Percentiles rank a stretch among this genome's conserved stretches.
phyloP scores from a whole-genome alignment of 106 monocot genomes.

The Phalaenopsis aphrodite region DNA sequence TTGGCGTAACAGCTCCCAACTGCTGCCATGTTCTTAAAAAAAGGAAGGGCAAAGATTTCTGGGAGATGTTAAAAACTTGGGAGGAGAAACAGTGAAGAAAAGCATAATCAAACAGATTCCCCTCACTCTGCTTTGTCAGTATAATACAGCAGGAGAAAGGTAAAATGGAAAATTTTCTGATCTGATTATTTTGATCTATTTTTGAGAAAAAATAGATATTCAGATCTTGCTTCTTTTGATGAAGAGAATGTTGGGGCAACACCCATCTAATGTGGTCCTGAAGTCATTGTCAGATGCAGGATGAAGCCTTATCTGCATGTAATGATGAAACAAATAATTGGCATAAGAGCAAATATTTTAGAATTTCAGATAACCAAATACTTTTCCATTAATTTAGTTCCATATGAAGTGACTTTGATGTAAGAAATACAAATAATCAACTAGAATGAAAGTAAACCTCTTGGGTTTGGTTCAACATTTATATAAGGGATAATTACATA shows the following conservation, averaged over 20 bases:
- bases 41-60: constrained; percentile 5
- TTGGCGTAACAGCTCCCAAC: constrained; percentile 35
- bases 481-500: no score
- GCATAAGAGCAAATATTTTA: not conserved
- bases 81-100: constrained; percentile 26
- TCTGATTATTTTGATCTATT: not conserved
- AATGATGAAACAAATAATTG: not conserved
- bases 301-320: constrained; percentile 37
- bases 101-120: not conserved
- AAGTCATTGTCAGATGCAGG: constrained; percentile 14
- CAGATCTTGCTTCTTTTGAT: constrained; percentile 24
- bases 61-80: constrained; percentile 41
- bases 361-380: not conserved
- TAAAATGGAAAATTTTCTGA: not conserved
- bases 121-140: not conserved
- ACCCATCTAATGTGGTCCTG: constrained; percentile 7
- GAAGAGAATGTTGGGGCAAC: constrained; percentile 25
- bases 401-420: no score
- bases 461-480: no score
- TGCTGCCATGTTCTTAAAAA: constrained; percentile 12
- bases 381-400: no score
- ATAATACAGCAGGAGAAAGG: not conserved
- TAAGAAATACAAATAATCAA: no score
- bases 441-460: no score
- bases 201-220: constrained; percentile 2